phyloP scores from a whole-genome alignment of 305 asterid species.

The Fraxinus floribunda region DNA sequence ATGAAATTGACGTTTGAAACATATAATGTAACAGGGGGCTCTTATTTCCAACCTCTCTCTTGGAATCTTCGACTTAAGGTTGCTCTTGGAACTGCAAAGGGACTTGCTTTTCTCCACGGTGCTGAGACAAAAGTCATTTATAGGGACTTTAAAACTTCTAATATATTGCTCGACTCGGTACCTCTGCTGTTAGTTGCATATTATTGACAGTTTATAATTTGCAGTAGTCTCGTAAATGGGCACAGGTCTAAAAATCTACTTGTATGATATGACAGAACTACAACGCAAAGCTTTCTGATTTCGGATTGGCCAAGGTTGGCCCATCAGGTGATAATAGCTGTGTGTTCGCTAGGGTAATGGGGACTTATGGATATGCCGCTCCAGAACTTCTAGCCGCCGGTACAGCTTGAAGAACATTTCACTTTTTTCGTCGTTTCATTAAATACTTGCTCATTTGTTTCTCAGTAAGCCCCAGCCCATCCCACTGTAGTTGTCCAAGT shows the following conservation, averaged over 20 bases:
- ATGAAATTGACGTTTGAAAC: not conserved
- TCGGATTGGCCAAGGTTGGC: constrained; percentile 72
- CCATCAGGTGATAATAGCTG: constrained; percentile 58
- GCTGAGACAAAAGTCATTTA: constrained; percentile 64
- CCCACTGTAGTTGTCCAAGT: not conserved
- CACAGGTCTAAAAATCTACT: not conserved
- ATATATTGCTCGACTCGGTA: constrained; percentile 69
- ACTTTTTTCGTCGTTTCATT: not conserved
- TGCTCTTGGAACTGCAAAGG: constrained; percentile 75
- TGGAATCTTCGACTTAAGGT: constrained; percentile 75
- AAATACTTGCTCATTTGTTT: not conserved
- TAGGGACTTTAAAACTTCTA: constrained; percentile 72
- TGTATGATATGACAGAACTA: constrained; percentile 43
- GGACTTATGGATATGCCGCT: constrained; percentile 75
- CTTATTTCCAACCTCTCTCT: constrained; percentile 72
- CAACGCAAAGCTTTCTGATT: constrained; percentile 83
- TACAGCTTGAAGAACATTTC: constrained; percentile 18
- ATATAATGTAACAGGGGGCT: constrained; percentile 51
- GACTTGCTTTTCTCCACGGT: constrained; percentile 70
- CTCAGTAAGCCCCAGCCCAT: no score
- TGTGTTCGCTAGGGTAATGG: constrained; percentile 58
- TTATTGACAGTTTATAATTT: not conserved
- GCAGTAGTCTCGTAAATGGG: not conserved
- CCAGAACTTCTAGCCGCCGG: constrained; percentile 72
- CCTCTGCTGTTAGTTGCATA: not conserved